Evolutionary conservation across 129 eudicot genomes (phyloP).

Genomic region (Flaveria robusta): DNA sequence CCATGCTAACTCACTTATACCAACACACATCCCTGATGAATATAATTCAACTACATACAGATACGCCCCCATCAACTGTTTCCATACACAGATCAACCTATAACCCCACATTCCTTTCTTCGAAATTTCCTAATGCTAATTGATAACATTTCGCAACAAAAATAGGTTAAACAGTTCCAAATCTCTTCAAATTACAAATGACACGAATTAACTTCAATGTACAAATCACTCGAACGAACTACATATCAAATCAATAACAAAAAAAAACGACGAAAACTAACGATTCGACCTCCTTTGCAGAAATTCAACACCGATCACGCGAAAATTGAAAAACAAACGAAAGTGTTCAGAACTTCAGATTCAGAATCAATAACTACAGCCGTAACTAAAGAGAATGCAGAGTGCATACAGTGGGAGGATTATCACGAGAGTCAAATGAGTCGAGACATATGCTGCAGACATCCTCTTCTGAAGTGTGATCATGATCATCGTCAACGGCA

Average conservation of each 20-base stretch:
- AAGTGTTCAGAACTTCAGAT: background rate
- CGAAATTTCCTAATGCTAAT: background rate
- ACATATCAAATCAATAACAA: background rate
- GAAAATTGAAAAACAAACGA: too few species aligned
- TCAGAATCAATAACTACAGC: background rate
- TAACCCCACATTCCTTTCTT: background rate
- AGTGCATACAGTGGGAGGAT: conserved; percentile 62
- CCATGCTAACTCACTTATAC: background rate
- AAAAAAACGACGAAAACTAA: background rate
- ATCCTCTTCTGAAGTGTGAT: conserved; percentile 47
- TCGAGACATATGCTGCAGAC: conserved; percentile 91
- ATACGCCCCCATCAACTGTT: background rate
- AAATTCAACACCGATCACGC: background rate
- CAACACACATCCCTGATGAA: background rate
- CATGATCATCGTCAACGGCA: conserved; percentile 34
- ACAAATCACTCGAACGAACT: background rate
- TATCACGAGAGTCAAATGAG: conserved; percentile 49
- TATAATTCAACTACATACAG: background rate
- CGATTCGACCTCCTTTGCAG: background rate
- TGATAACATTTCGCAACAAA: background rate
- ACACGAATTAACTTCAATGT: too few species aligned
- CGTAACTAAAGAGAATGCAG: background rate
- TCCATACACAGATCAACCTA: conserved; percentile 18
- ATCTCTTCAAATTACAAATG: conserved; percentile 10
- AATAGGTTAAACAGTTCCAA: background rate